phyloP scores from a whole-genome alignment of 2,329 filamentous ascomycete genomes.

The Sporothrix mexicana region DNA sequence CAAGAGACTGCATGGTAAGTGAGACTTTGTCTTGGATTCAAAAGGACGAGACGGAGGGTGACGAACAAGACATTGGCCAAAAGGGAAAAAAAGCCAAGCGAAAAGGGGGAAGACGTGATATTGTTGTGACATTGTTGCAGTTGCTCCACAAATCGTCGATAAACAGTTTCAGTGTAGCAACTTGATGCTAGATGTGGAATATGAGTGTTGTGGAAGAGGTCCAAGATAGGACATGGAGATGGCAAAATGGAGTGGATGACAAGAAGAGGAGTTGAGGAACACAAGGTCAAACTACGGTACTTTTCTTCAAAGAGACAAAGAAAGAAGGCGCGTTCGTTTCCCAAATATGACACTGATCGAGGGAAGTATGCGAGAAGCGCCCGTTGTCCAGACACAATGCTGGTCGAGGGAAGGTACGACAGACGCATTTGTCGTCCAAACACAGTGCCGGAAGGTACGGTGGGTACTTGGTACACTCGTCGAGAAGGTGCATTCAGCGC shows the following conservation, averaged over 20 bases:
- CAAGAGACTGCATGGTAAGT: conserved; percentile 8
- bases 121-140: not conserved
- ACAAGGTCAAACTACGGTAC: not conserved
- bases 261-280: not conserved
- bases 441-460: too few relatives aligned
- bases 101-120: not conserved
- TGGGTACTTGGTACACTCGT: not conserved
- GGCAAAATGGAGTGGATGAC: not conserved
- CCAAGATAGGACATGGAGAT: not conserved
- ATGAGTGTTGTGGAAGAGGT: not conserved
- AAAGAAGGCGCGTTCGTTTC: not conserved
- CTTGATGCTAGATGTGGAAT: conserved; percentile 1
- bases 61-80: not conserved
- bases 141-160: not conserved
- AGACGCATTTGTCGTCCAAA: not conserved
- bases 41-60: not conserved
- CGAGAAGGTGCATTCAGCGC: not conserved
- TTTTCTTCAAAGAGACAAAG: not conserved
- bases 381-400: not conserved
- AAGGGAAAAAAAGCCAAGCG: not conserved
- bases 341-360: not conserved
- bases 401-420: not conserved
- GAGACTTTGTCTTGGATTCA: conserved; percentile 19
- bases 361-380: conserved; percentile 1
- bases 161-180: not conserved